Conservation (phyloP, 176 grass and related monocot species). For the Hordeum marinum region DNA sequence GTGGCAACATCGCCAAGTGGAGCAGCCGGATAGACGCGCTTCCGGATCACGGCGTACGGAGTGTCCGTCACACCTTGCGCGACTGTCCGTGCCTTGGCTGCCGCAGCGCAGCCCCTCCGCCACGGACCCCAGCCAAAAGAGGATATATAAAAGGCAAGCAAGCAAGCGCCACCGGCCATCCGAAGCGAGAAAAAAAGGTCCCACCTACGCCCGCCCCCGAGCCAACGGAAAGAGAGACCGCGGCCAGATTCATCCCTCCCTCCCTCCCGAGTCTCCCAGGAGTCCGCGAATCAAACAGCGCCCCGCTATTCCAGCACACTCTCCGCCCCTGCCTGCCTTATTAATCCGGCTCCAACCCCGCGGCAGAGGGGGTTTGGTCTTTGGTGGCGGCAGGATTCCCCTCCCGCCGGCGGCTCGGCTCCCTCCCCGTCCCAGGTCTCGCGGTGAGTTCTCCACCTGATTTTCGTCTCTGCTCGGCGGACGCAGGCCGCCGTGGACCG, state of each 20-base stretch:
- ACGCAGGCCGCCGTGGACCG: not conserved
- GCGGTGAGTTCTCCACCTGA: not conserved
- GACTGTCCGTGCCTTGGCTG: not conserved
- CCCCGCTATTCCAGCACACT: not conserved
- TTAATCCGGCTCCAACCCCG: not conserved
- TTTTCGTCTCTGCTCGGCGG: too few species aligned
- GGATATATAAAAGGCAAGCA: conserved; percentile 17
- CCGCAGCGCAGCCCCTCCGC: not conserved
- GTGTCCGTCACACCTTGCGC: not conserved
- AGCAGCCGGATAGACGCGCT: not conserved
- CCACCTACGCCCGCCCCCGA: not conserved
- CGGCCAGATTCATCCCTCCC: conserved; percentile 11
- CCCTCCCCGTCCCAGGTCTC: not conserved
- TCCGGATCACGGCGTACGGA: not conserved
- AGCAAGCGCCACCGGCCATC: not conserved
- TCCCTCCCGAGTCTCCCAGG: not conserved
- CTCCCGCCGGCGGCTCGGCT: not conserved
- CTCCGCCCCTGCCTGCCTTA: not conserved
- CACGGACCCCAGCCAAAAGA: not conserved
- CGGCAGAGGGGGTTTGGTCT: too few species aligned
- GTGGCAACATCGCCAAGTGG: not conserved
- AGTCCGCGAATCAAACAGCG: too few species aligned
- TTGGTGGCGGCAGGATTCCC: not conserved
- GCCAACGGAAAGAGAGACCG: not conserved
- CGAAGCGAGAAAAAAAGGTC: not conserved